Evolutionary conservation across 2,329 filamentous ascomycete species (phyloP), one percentile per base, ranked within the genome.

Genomic region (Colletotrichum sp.): DNA sequence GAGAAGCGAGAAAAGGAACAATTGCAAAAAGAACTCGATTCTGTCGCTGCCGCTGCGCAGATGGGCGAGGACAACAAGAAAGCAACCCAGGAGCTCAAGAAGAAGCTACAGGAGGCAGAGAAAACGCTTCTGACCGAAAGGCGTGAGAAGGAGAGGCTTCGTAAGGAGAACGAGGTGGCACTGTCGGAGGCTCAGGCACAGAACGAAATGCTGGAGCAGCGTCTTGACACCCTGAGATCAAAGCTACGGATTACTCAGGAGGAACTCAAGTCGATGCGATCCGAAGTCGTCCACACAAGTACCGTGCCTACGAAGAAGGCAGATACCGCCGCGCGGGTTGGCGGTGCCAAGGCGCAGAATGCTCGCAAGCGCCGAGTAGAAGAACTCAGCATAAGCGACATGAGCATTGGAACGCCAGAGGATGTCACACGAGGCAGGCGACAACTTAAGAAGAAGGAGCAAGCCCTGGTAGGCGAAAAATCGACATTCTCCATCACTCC

Each of bases 401-500:
- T 86, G 43, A 84, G 85, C 12, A 88, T 89, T 71, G 84, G 88
- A 56, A 87, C 90, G 6, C 84, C 87, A 80, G 80, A 90, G 79
- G 68, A 87, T 78, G 82, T 87, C 65, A 76, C 85, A 74, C 81
- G 84, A 67, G 79, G 81, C 71, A 87, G 86, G 77, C 86, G 86
- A 56, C 82, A 83, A 39, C 79, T 85, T 75, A 94, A 93, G 83
- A 93, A 92, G 82, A 87, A 88, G 71, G 90, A 92, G 25, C 89
- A 91, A 48, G 89, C 91, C 2, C 86, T 92, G 71, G 87, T 94
- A 7, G 95, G 94, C 34, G 95, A 98, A 81, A 98, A 98, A 84
- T 98, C 96, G 1, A 93, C 91, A 4, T 98, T 98, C 84, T 98
- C 96, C 6, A 95, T 98, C 78, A 98, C 96, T 0, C 96, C 96